Base-by-base conservation (phyloP, 2,329 filamentous ascomycete species). In the Hymenoscyphus fraxineus region DNA sequence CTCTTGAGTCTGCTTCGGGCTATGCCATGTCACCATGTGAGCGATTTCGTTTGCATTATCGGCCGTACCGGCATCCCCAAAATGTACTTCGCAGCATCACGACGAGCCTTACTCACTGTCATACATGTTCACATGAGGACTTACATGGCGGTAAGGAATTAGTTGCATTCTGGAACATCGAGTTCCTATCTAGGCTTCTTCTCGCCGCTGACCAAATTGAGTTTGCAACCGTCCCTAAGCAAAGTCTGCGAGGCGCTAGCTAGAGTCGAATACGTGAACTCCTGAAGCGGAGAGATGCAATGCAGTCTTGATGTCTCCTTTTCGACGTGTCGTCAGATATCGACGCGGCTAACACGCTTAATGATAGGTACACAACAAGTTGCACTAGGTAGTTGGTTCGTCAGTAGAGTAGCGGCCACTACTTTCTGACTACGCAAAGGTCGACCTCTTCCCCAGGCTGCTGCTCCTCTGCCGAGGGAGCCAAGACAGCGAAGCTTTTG, bases 401-500 rank as follows among this genome's bases (percentile, higher is more conserved):
- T n/a, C 5, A 51, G 15, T 19, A 51, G 44, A 44, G 41, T n/a
- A 44, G n/a, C 16, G 16, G 7, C 41, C n/a, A 22, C n/a, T 22
- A 51, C 44, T 51, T 51, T n/a, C n/a, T 22, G 44, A n/a, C 44
- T 51, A 51, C 44, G 10, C n/a, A 9, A 12, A 44, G 41, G 41
- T 44, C 15, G 7, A 7, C 41, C 15, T n/a, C 41, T 44, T 44
- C n/a, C 6, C 16, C 6, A 2, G 9, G 15, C 15, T n/a, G 15
- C 15, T 44, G 41, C 41, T n/a, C 16, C 44, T 12, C 5, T 16
- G 19, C 19, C 9, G 9, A 51, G 19, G n/a, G 6, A 16, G 44
- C 44, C 44, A 51, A 51, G 44, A 51, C 44, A 51, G 44, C 44
- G 44, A 51, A 51, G 44, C 44, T 51, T 51, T 51, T 16, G 35